These are phyloP conservation scores for Chrysanthemum lavandulifolium DNA, from an alignment of 129 eudicot genomes.

Conservation along the genomic window DNA sequence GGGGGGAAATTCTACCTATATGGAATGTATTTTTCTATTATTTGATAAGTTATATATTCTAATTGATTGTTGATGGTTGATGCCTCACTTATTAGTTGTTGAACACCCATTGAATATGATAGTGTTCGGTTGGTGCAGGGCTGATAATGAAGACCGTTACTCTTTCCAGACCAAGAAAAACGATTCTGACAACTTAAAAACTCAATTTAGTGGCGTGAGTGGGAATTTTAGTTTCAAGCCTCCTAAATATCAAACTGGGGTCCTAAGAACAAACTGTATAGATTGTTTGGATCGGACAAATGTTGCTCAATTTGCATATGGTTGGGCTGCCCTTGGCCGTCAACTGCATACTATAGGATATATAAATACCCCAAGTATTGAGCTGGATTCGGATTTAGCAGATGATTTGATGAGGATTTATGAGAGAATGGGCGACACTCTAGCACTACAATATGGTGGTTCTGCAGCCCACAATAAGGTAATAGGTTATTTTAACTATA, in stretches of 20 bases:
- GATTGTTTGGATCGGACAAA: slow-evolving; percentile 98
- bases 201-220: slow-evolving; percentile 1
- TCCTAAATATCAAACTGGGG: slow-evolving; percentile 68
- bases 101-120: background rate
- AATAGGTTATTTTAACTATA: slow-evolving; percentile 9
- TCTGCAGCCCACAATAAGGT: slow-evolving; percentile 99
- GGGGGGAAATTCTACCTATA: background rate
- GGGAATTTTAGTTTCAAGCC: slow-evolving; percentile 36
- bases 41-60: background rate
- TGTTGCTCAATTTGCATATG: slow-evolving; percentile 90
- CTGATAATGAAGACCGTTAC: slow-evolving; percentile 33
- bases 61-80: background rate
- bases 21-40: background rate
- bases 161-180: slow-evolving; percentile 21
- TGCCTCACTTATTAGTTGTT: background rate
- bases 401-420: slow-evolving; percentile 73
- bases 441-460: slow-evolving; percentile 95
- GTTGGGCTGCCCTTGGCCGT: slow-evolving; percentile 90
- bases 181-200: slow-evolving; percentile 21
- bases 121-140: slow-evolving; percentile 36
- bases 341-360: slow-evolving; percentile 80
- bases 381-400: slow-evolving; percentile 65
- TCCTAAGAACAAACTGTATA: slow-evolving; percentile 90
- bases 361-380: slow-evolving; percentile 47
- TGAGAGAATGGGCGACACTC: slow-evolving; percentile 97